phyloP scores from a whole-genome alignment of 1,284 basidiomycete species.

The Ganoderma meredithae region DNA sequence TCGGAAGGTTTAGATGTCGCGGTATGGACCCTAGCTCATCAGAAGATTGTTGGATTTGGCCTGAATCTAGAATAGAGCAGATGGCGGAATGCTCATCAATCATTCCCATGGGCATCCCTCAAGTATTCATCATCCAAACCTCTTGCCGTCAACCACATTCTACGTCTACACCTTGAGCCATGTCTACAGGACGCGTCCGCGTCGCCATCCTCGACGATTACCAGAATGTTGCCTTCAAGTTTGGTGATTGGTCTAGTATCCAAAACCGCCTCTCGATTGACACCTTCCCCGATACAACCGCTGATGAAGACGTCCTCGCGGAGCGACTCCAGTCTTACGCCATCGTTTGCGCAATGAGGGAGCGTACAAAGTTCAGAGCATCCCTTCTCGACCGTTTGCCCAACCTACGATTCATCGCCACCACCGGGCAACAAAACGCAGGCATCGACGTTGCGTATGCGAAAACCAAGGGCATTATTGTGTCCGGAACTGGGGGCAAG shows the following conservation, averaged over 20 bases:
- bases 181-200: slow-evolving; percentile 34
- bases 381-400: slow-evolving; percentile 61
- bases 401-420: slow-evolving; percentile 63
- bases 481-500: slow-evolving; percentile 59
- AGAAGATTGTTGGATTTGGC: background rate
- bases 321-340: slow-evolving; percentile 58
- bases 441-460: slow-evolving; percentile 60
- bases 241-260: slow-evolving; percentile 60
- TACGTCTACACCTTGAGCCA: slow-evolving; percentile 17
- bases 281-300: slow-evolving; percentile 59
- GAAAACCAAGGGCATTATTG: slow-evolving; percentile 56
- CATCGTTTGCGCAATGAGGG: slow-evolving; percentile 73
- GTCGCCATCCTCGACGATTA: slow-evolving; percentile 73
- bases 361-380: slow-evolving; percentile 64
- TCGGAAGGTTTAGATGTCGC: slow-evolving; percentile 21
- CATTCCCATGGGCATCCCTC: slow-evolving; percentile 7
- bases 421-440: slow-evolving; percentile 60
- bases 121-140: background rate
- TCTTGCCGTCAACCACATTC: background rate
- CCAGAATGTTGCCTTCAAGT: slow-evolving; percentile 56
- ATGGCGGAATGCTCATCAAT: slow-evolving; percentile 6
- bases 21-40: slow-evolving; percentile 22
- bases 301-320: slow-evolving; percentile 57
- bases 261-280: slow-evolving; percentile 49
- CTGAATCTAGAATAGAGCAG: slow-evolving; percentile 22